Percentiles rank a stretch among this genome's conserved stretches.
phyloP scores from a whole-genome alignment of 352 stramenopile genomes.

The Pythium sp. region DNA sequence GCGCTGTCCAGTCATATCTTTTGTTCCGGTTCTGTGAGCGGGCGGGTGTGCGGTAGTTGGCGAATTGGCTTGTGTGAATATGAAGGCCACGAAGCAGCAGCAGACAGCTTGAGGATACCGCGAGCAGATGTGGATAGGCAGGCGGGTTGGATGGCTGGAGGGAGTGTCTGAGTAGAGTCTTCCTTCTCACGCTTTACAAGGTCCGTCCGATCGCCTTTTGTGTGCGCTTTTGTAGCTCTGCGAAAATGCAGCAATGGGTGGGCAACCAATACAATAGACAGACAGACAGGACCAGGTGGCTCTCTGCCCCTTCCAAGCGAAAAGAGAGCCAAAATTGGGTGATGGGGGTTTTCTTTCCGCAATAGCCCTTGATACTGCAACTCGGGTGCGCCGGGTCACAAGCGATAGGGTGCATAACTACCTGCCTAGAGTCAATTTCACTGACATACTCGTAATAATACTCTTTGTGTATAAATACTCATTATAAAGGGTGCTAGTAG shows the following conservation, averaged over 20 bases:
- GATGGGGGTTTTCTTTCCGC: neutral
- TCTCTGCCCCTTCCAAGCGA: neutral
- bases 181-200: neutral
- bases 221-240: neutral
- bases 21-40: neutral
- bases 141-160: neutral
- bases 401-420: neutral
- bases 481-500: neutral
- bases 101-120: neutral
- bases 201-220: neutral
- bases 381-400: neutral
- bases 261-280: neutral
- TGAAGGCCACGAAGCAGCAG: neutral
- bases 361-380: neutral
- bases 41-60: neutral
- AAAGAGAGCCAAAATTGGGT: neutral
- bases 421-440: neutral
- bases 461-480: neutral
- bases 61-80: slow-evolving; percentile 2
- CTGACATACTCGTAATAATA: neutral
- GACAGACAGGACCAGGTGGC: neutral
- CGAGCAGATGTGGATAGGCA: neutral
- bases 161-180: neutral
- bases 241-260: neutral
- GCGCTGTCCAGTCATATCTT: slow-evolving; percentile 10